These are phyloP conservation scores for Ogataea haglerorum DNA, from an alignment of 805 yeast species.

Conservation along the genomic window DNA sequence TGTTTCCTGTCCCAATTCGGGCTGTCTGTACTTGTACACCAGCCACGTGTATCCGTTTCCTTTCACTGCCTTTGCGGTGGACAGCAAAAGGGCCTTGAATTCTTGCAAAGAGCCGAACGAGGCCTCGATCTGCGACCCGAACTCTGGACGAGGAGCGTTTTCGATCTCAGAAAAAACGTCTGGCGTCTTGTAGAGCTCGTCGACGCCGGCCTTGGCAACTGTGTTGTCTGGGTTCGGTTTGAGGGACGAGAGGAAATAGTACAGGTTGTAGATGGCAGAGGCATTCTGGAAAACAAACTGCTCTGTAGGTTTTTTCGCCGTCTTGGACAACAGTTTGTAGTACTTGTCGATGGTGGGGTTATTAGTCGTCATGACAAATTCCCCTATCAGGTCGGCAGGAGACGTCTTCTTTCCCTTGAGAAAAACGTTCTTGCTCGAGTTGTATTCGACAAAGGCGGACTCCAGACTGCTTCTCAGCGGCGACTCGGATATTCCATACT, in stretches of 20 bases:
- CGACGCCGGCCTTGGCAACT: conserved; percentile 23
- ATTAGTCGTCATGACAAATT: conserved; percentile 21
- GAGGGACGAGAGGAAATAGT: conserved; percentile 46
- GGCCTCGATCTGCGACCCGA: conserved; percentile 47
- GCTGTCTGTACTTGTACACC: conserved; percentile 52
- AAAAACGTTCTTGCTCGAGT: conserved; percentile 17
- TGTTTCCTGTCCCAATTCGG: conserved; percentile 20
- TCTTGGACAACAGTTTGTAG: conserved; percentile 36
- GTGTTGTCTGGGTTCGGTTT: conserved; percentile 22
- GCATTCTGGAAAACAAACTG: conserved; percentile 43
- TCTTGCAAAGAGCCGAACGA: conserved; percentile 78
- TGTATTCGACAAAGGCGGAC: conserved; percentile 21
- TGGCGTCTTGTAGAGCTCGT: conserved; percentile 38
- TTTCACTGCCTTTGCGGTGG: conserved; percentile 65
- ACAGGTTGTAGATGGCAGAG: conserved; percentile 45
- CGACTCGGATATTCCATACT: conserved; percentile 34
- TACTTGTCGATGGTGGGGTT: conserved; percentile 30
- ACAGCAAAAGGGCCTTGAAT: conserved; percentile 65
- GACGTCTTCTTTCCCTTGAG: conserved; percentile 16
- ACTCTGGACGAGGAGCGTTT: conserved; percentile 25
- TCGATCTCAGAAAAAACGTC: conserved; percentile 28
- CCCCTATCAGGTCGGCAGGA: conserved; percentile 16
- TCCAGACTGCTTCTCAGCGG: conserved; percentile 28
- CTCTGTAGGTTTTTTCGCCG: conserved; percentile 45
- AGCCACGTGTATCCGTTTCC: conserved; percentile 95